Base-by-base conservation (phyloP, 2,329 filamentous ascomycete genomes). In the Westerdykella aurantiaca region DNA sequence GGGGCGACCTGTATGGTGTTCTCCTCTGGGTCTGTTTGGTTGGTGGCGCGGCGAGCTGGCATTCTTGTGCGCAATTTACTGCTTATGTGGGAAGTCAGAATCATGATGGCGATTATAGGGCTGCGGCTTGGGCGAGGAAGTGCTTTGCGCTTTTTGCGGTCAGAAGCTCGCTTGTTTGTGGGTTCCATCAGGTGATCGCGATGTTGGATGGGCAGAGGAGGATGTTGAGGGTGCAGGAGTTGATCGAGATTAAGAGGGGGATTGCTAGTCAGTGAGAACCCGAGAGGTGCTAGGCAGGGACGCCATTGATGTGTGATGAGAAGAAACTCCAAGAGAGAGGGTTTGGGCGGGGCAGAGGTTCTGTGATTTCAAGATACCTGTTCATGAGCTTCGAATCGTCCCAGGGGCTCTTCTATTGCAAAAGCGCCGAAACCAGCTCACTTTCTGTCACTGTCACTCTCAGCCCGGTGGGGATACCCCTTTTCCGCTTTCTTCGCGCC, bases 11-110 rank as follows among this genome's bases (percentile, higher is more conserved):
- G 37, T 48, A 51, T 23, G 60, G 60, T 9, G 55, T 59, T 18
- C 58, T 65, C 23, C 38, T 64, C 4, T 67, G 62, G 62, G 48
- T 64, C 9, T 59, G 55, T 38, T 50, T 64, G 2, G 46, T 64
- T 7, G 62, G 63, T 2, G 60, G 58, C 11, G 53, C 58, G 1
- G 61, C 60, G 16, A 50, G 54, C 1, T 60, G 58, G 55, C 38
- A 50, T 12, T 41, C 43, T 17, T 14, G n/a, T 14, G 38, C 41
- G 5, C 46, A 42, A 6, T 21, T 3, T 21, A 21, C 18, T 14
- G 33, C 40, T 4, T 49, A 43, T 34, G 40, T 38, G 14, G 34
- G 46, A n/a, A 17, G 31, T n/a, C 25, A 18, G 11, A 35, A 13
- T 9, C 33, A 35, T 14, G 45, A 53, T 12, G 52, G 53, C 2